Evolutionary conservation across 140 eudicot genomes (phyloP).

Genomic region (Flaveria floridana): DNA sequence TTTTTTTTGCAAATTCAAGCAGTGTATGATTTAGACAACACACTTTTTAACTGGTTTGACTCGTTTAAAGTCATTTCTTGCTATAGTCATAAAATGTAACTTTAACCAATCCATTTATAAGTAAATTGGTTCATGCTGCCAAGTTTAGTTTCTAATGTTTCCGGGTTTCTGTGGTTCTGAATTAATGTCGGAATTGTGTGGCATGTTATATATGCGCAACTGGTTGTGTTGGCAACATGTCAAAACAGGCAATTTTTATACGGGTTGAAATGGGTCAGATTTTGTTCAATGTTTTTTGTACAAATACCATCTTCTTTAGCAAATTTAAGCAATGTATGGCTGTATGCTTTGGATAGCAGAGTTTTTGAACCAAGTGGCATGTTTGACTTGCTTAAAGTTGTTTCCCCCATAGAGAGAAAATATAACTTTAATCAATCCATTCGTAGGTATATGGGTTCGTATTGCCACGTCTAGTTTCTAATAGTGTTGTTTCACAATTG

Average conservation of each 20-base stretch:
- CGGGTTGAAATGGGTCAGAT: not conserved
- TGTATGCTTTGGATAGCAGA: not conserved
- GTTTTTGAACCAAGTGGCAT: not conserved
- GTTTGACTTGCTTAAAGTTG: not conserved
- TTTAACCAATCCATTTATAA: not conserved
- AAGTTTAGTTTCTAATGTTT: not conserved
- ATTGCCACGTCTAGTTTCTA: not conserved
- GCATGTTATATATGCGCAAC: not conserved
- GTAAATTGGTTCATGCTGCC: not conserved
- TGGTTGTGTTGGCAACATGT: not conserved
- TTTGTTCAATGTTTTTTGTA: not conserved
- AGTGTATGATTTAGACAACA: not conserved
- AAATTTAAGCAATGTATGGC: not conserved
- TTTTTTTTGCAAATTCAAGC: too few relatives aligned
- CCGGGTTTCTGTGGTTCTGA: not conserved
- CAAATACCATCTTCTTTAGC: not conserved
- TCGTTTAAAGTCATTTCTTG: not conserved
- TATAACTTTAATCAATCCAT: not conserved
- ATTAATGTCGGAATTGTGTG: not conserved
- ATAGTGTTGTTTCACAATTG: conserved; percentile 1
- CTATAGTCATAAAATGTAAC: not conserved
- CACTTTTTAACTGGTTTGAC: not conserved
- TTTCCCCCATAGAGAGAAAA: not conserved
- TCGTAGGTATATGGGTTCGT: not conserved
- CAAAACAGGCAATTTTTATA: not conserved